Evolutionary conservation across 2,329 filamentous ascomycete species (phyloP), one percentile per base, ranked within the genome.

Genomic region (Aspergillus texensis): DNA sequence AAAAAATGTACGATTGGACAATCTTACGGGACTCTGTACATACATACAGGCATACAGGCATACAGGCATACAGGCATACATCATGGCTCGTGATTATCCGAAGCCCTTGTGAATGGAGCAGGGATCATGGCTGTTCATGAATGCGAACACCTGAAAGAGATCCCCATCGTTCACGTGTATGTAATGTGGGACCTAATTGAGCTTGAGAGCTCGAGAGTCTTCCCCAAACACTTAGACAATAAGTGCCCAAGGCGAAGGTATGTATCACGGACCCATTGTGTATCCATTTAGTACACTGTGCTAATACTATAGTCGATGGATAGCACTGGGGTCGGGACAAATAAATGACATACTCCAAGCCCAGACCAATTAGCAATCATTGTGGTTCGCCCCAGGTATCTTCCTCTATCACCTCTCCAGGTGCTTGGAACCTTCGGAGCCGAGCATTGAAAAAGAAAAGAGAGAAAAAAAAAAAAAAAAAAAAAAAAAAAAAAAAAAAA

Each of bases 321-420:
- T 55, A 55, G 52, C 52, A 39, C 11, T 55, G 14, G 28, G 16
- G 4, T 32, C 16, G 48, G 26, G 48, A 39, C 19, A 50, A 56
- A 59, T 21, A 39, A 32, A 55, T 36, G 43, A 28, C 43, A 58
- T 43, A 24, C 52, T 41, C 52, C n/a, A 26, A n/a, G 45, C 57
- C 46, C 53, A 66, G 59, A 57, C 63, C 65, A 67, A 65, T 64
- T 64, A 67, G 60, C 60, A 50, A 62, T 60, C 62, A 60, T 57
- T 57, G 41, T 52, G 26, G 10, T 46, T 57, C 41, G 19, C 26
- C 26, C 12, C 41, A 32, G 43, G 46, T n/a, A 30, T 26, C 21
- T 28, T 45, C 30, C 4, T 58, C 19, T 16, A 26, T 53, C 14
- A 32, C 34, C 21, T 30, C 19, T 39, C 34, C n/a, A 34, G 11